Conservation (phyloP, 2,329 filamentous ascomycete genomes). For the Elsinoe necatrix region DNA sequence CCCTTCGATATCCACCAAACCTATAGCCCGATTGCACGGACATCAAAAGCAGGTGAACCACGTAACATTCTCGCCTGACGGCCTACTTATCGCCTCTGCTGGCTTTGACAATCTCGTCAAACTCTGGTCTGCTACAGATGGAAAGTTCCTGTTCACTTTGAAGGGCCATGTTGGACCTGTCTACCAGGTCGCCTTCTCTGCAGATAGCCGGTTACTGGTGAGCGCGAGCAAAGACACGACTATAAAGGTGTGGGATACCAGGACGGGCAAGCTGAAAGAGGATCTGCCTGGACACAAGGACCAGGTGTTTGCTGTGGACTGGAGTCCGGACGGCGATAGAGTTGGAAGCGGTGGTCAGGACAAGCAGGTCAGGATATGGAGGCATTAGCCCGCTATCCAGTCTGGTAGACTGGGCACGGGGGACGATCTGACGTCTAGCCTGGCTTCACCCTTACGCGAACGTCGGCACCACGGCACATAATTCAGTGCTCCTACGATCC, state of each 20-base stretch:
- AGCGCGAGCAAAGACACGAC: slow-evolving; percentile 88
- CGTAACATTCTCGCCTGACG: slow-evolving; percentile 88
- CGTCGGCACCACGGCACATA: too few relatives aligned
- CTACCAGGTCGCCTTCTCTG: slow-evolving; percentile 86
- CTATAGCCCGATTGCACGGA: slow-evolving; percentile 77
- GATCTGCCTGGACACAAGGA: slow-evolving; percentile 87
- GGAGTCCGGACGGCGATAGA: slow-evolving; percentile 81
- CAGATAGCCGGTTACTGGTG: slow-evolving; percentile 81
- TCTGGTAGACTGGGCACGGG: neutral
- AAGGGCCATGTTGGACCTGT: slow-evolving; percentile 85
- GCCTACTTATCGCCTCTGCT: slow-evolving; percentile 74
- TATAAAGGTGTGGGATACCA: slow-evolving; percentile 88
- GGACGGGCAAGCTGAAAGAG: slow-evolving; percentile 68
- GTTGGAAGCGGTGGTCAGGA: slow-evolving; percentile 92
- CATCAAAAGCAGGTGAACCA: slow-evolving; percentile 97
- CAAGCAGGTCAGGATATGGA: slow-evolving; percentile 62
- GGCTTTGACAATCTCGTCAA: slow-evolving; percentile 95
- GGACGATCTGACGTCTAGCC: too few relatives aligned
- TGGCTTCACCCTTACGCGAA: too few relatives aligned
- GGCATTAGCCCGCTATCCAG: slow-evolving; percentile 39
- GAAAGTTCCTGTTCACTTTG: slow-evolving; percentile 74
- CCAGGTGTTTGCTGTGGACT: slow-evolving; percentile 90
- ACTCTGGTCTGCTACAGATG: slow-evolving; percentile 72
- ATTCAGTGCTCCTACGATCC: too few relatives aligned
- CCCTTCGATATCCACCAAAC: slow-evolving; percentile 67